Base-by-base conservation (phyloP, 805 yeast genomes). In the Metschnikowia vanudenii region DNA sequence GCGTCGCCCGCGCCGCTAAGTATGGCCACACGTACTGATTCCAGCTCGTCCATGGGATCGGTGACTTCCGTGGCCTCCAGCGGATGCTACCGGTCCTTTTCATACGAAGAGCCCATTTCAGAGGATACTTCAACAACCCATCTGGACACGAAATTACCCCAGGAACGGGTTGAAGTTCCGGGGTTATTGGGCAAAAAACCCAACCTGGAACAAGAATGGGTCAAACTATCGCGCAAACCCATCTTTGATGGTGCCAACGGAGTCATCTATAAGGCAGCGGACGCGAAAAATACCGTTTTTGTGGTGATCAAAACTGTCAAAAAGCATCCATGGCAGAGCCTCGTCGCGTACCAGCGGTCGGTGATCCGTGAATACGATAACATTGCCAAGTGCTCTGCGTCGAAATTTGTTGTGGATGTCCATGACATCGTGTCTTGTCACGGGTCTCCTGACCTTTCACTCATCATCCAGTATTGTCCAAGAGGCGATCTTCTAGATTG, bases 401-500 rank as follows among this genome's bases (percentile, higher is more conserved):
- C 67, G 41, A 64, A 59, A 24, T 58, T 68, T 40, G 57, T 71
- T 4, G 63, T 66, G 9, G 53, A 55, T 9, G 60, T 67, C 2
- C 37, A 59, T 13, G 70, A 64, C 42, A 28, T 71, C 14, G 59
- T 61, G 2, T 42, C 45, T 22, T 56, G 61, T 8, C 43, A 41
- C 30, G 48, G 48, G 16, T 31, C 52, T 2, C 56, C 45, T n/a
- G 59, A 53, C 39, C 56, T 68, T 28, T 68, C 75, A 11, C 52
- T 79, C 4, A 58, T 77, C 10, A 46, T 71, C 20, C 76, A 76
- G 12, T 76, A 59, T 55, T 76, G 69, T 57, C 59, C 65, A 20
- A 55, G 71, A 50, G 81, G 82, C 2, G 84, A 79, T 55, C 61
- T 79, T 22, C 55, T 79, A 41, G 72, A 70, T 33, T 64, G 67